These are phyloP conservation scores for Globisporangium alternatum DNA, from an alignment of 352 stramenopile genomes.

Conservation along the genomic window DNA sequence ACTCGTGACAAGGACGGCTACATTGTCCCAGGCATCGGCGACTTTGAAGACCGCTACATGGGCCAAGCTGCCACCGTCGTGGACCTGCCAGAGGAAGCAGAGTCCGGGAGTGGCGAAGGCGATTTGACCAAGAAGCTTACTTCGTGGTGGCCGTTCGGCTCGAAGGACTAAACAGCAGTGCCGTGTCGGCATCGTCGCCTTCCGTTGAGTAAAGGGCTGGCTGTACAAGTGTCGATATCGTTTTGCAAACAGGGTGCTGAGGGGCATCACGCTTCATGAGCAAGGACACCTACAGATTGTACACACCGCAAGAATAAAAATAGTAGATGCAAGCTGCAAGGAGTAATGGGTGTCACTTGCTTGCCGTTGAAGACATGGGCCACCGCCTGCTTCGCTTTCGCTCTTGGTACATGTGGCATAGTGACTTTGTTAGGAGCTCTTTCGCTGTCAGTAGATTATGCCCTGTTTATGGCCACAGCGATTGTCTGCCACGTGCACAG, in stretches of 20 bases:
- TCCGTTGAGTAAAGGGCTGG: background rate
- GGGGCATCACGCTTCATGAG: background rate
- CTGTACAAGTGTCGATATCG: background rate
- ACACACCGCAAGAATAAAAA: background rate
- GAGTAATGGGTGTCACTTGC: background rate
- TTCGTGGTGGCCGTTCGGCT: constrained; percentile 32
- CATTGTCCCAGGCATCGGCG: constrained; percentile 72
- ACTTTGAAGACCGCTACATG: constrained; percentile 74
- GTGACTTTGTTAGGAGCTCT: background rate
- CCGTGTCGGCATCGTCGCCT: background rate
- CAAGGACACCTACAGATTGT: background rate
- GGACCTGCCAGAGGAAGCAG: constrained; percentile 30
- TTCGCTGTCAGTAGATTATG: background rate
- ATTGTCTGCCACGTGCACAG: constrained; percentile 6
- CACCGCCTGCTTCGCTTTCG: too few species aligned
- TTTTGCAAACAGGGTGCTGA: background rate
- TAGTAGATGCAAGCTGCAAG: background rate
- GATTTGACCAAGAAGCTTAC: constrained; percentile 44
- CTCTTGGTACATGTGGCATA: too few species aligned
- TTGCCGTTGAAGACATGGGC: background rate
- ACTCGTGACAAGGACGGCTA: constrained; percentile 49
- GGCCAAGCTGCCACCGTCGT: constrained; percentile 34
- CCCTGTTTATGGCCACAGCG: background rate
- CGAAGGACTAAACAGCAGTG: constrained; percentile 9
- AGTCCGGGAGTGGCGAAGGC: constrained; percentile 27